A percentile compares a stretch with the other conserved stretches of the same genome.
phyloP scores from a whole-genome alignment of 2,329 filamentous ascomycete species.

The Botrytis squamosa region DNA sequence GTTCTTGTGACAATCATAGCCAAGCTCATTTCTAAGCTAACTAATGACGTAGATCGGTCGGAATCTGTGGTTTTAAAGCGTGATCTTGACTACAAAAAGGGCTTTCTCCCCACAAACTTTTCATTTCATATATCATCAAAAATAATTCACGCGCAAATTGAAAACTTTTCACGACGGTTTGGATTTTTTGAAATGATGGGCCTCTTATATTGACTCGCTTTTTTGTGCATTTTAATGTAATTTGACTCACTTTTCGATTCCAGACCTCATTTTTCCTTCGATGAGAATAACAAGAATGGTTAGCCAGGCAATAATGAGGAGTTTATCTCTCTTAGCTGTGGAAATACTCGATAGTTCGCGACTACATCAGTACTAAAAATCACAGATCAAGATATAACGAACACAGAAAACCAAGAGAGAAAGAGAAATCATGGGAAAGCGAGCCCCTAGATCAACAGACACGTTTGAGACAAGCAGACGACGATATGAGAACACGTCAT shows the following conservation, averaged over 20 bases:
- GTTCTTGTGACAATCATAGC: background rate
- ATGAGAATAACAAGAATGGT: background rate
- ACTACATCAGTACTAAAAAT: background rate
- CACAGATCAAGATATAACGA: background rate
- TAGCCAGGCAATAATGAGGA: background rate
- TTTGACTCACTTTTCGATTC: background rate
- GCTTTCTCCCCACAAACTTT: background rate
- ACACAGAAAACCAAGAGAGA: background rate
- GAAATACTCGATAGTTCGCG: background rate
- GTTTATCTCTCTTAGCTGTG: background rate
- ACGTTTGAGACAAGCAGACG: background rate
- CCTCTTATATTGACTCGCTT: background rate
- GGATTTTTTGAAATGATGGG: background rate
- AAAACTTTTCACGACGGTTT: background rate
- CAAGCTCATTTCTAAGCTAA: background rate
- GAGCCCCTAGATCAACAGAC: background rate
- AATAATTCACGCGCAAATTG: too few relatives aligned
- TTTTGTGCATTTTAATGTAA: background rate
- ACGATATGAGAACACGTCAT: background rate
- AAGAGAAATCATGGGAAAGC: fast-evolving
- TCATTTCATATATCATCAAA: background rate
- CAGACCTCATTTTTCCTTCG: background rate
- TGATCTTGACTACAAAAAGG: background rate
- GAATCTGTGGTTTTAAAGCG: background rate
- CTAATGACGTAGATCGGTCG: background rate